Evolutionary conservation across 495 filamentous ascomycete genomes (phyloP), one percentile per base, ranked within the genome.

Genomic region (Penicillium samsonianum): DNA sequence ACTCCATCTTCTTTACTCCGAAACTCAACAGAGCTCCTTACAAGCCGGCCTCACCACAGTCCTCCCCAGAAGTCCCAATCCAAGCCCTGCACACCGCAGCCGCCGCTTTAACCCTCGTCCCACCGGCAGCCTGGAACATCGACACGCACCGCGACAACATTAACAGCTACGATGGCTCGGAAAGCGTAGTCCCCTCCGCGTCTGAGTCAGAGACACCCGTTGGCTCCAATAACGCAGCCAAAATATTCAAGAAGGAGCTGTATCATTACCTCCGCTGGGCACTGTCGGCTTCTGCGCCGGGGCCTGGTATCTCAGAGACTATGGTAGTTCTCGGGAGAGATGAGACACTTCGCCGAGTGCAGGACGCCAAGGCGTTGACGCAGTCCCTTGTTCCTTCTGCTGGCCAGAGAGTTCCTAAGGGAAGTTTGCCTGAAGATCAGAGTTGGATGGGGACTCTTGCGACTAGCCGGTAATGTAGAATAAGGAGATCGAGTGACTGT

Each of bases 261-360:
- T 80, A 85, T 62, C 72, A 78, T 41, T 82, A 87, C 57, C 70
- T 92, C 52, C 82, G 90, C 46, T 89, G 90, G 84, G 85, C 85
- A 1, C 48, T 93, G 30, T 67, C 77, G 0, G 87, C 73, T 17
- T 81, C 80, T 9, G 72, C 73, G 10, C 72, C 80, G 4, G 90
- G 90, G 0, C 86, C 87, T 12, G 65, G 75, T 2, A 72, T 88
- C 20, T 75, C 79, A 0, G 71, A 80, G 28, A 83, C 77, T 16
- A 84, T 95, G 81, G 67, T 49, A 16, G 72, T 88, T 1, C 66
- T 95, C 10, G 90, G 90, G 0, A 80, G 75, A 57, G 77, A 80
- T 6, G 82, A 88, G 69, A 77, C 79, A 1, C 37, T 89, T 25
- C 65, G 64, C 35, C 75, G 90, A 25, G 62, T 91, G 19, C 62